A percentile compares a stretch with the other conserved stretches of the same genome.
Evolutionary conservation across 2,329 filamentous ascomycete species (phyloP).

Genomic region (Colletotrichum higginsianum): DNA sequence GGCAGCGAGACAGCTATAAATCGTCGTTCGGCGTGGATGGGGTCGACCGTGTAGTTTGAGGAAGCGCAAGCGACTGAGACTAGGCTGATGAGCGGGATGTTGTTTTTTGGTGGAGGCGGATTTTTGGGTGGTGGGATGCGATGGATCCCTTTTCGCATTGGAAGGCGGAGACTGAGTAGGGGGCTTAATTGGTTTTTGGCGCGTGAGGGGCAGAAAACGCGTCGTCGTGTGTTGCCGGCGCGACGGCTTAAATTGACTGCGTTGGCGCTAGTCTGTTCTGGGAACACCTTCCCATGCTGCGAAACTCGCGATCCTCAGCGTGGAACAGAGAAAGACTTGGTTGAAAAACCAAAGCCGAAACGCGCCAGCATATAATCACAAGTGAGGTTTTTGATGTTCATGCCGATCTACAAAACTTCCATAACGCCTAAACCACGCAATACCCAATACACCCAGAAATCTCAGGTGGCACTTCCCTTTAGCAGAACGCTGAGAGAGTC

Average conservation of each 20-base stretch:
- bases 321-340: background rate
- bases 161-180: slow-evolving; percentile 31
- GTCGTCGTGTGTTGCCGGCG: slow-evolving; percentile 49
- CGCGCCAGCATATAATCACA: background rate
- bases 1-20: background rate
- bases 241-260: slow-evolving; percentile 59
- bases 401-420: background rate
- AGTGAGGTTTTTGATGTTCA: background rate
- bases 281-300: background rate
- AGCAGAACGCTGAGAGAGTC: background rate
- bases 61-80: slow-evolving; percentile 18
- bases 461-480: background rate
- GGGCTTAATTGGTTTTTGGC: slow-evolving; percentile 43
- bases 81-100: slow-evolving; percentile 28
- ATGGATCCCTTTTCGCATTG: slow-evolving; percentile 40
- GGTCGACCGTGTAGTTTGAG: slow-evolving; percentile 7
- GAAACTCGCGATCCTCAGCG: background rate
- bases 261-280: slow-evolving; percentile 42
- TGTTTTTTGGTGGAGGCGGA: slow-evolving; percentile 39
- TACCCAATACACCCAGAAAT: background rate
- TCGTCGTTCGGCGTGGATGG: background rate
- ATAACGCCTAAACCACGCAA: slow-evolving; percentile 12
- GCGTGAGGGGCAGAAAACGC: slow-evolving; percentile 47
- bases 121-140: slow-evolving; percentile 41
- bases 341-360: background rate